Evolutionary conservation across 2,329 filamentous ascomycete genomes (phyloP), one percentile per base, ranked within the genome.

Genomic region (Pestalotiopsis sp.): DNA sequence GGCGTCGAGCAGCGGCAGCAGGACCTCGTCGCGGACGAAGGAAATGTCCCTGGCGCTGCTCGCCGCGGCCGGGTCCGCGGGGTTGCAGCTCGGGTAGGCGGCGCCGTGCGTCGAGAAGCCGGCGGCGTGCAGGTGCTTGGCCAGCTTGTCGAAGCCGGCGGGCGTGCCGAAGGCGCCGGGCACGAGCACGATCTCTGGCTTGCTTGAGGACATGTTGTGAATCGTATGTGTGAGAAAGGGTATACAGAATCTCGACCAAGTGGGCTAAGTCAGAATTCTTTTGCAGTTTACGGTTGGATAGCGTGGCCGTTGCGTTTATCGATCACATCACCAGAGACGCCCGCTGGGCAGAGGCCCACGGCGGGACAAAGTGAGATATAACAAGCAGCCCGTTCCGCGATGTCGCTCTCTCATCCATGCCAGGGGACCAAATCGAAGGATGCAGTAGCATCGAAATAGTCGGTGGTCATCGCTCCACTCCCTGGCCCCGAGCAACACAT

Each of bases 51-150:
- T 56, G 4, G 25, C 9, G 20, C 70, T 73, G 11, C 39, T 70
- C 4, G 72, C 71, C 4, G 31, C 38, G 3, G 59, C 36, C 11
- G 72, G 74, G 27, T 76, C 71, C 2, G 45, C 0, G 2, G 70
- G 71, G 27, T 76, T 69, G 12, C 67, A 74, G 66, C 74, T 75
- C 6, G 72, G 71, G 6, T 77, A 75, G 12, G 70, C 25, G 12
- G 73, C 73, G 17, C 72, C 70, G 49, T 72, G 66, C 1, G 73
- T 74, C 1, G 65, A 17, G 12, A 73, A 64, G 13, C 69, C 72
- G 4, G 69, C 71, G 23, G 68, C 65, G 13, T 63, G 20, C 2
- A 76, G 69, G 63, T 71, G 66, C 13, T 73, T 70, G 2, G 72
- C 4, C 2, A 72, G 59, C n/a, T 60, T 69, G 12, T 70, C 68